Conservation (phyloP, 2,329 filamentous ascomycete species). For the Tolypocladium cylindrosporum region DNA sequence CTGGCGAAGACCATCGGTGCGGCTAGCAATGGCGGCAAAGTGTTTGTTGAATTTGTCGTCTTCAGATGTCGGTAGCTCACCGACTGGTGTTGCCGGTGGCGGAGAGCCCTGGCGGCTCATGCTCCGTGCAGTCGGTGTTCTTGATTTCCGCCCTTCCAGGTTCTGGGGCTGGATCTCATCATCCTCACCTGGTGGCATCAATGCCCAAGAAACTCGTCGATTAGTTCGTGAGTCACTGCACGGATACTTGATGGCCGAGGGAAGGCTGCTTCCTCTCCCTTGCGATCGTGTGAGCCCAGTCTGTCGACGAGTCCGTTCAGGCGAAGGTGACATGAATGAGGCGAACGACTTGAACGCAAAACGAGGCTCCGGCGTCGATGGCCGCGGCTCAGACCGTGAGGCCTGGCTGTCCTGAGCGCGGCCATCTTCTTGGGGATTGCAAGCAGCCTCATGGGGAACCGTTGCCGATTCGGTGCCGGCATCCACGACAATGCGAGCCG, state of each 20-base stretch:
- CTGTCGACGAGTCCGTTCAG: conserved; percentile 20
- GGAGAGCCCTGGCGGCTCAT: conserved; percentile 26
- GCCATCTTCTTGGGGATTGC: background rate
- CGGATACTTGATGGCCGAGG: conserved; percentile 23
- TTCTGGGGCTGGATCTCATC: background rate
- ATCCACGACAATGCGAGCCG: background rate
- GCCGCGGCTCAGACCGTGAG: conserved; percentile 5
- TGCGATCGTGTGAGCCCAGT: conserved; percentile 8
- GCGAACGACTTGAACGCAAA: conserved; percentile 42
- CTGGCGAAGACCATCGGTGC: conserved; percentile 17
- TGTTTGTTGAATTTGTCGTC: conserved; percentile 34
- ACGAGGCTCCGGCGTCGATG: conserved; percentile 34
- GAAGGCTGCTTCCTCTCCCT: conserved; percentile 13
- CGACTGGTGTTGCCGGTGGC: conserved; percentile 27
- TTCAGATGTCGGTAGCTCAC: conserved; percentile 22
- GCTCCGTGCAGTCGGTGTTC: conserved; percentile 7
- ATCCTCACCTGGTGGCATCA: conserved; percentile 2
- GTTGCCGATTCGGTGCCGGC: background rate
- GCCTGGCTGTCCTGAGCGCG: background rate
- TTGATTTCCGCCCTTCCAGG: background rate
- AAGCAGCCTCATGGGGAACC: background rate
- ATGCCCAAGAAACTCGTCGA: conserved; percentile 28
- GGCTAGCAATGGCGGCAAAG: conserved; percentile 33
- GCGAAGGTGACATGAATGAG: conserved; percentile 40
- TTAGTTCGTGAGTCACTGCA: conserved; percentile 15